A percentile compares a stretch with the other conserved stretches of the same genome.
These are phyloP conservation scores for Trichosporon ovoides DNA, from an alignment of 1,284 basidiomycete species.

Conservation along the genomic window DNA sequence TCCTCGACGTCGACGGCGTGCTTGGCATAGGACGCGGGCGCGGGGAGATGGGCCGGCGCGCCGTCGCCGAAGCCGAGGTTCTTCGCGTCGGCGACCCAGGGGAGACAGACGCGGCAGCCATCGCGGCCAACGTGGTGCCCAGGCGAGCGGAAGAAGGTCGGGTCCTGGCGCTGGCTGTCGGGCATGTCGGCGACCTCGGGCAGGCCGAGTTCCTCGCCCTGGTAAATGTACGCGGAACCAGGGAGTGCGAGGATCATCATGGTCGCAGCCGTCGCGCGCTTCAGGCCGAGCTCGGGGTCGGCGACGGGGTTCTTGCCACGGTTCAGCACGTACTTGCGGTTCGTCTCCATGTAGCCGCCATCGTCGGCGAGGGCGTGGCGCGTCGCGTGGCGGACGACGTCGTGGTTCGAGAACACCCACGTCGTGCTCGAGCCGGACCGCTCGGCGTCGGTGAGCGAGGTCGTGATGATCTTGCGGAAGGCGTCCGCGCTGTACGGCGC, in stretches of 20 bases:
- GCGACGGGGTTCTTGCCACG: constrained; percentile 17
- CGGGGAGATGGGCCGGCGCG: constrained; percentile 30
- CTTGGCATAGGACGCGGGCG: constrained; percentile 29
- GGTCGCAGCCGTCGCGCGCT: constrained; percentile 32
- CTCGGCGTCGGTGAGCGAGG: constrained; percentile 25
- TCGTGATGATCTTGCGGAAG: constrained; percentile 26
- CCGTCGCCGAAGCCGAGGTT: constrained; percentile 34
- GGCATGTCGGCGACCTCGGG: constrained; percentile 38
- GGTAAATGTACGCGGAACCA: constrained; percentile 42
- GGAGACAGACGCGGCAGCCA: constrained; percentile 40
- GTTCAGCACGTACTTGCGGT: constrained; percentile 23
- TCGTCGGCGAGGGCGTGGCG: constrained; percentile 31
- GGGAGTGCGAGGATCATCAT: constrained; percentile 40
- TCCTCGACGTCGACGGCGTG: constrained; percentile 34
- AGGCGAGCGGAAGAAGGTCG: constrained; percentile 35
- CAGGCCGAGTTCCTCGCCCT: constrained; percentile 45
- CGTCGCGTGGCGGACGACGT: constrained; percentile 40
- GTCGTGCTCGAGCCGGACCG: constrained; percentile 30
- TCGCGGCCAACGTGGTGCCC: constrained; percentile 38
- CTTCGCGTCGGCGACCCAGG: constrained; percentile 10
- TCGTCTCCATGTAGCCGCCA: constrained; percentile 17
- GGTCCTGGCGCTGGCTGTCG: constrained; percentile 35
- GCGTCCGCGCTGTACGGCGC: constrained; percentile 25
- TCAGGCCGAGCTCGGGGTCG: constrained; percentile 30
- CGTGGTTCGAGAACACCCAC: constrained; percentile 43